Evolutionary conservation across 208 protist genomes (phyloP).

Genomic region (Herpetomonas samuelpessoai): DNA sequence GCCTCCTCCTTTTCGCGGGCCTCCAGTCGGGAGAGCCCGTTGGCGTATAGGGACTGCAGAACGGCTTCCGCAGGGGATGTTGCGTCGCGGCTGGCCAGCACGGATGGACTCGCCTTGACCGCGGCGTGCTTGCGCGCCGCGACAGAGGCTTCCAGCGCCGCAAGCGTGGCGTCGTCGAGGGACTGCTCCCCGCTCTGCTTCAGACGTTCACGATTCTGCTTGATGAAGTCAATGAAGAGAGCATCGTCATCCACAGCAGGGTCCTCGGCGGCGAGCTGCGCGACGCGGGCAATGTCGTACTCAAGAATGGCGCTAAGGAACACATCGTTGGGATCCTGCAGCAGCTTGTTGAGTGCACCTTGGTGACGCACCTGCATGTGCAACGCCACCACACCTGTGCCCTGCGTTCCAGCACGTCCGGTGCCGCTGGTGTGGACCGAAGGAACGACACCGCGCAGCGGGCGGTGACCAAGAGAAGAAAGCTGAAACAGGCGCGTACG

Average conservation of each 20-base stretch:
- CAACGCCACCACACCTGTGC: too few relatives aligned
- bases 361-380: constrained; percentile 18
- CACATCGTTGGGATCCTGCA: constrained; percentile 45
- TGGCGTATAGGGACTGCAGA: constrained; percentile 37
- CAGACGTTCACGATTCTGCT: too few relatives aligned
- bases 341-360: constrained; percentile 42
- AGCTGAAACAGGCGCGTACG: too few relatives aligned
- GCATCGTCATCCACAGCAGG: constrained; percentile 13
- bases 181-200: too few relatives aligned
- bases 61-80: constrained; percentile 14
- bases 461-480: too few relatives aligned
- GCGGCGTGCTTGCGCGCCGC: neutral
- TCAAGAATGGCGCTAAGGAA: constrained; percentile 49
- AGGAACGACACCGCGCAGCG: too few relatives aligned
- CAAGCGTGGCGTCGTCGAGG: neutral
- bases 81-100: constrained; percentile 9
- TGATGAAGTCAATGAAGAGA: neutral
- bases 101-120: constrained; percentile 2
- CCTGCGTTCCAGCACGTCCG: too few relatives aligned
- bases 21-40: constrained; percentile 14
- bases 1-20: constrained; percentile 13
- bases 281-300: constrained; percentile 48
- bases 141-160: too few relatives aligned
- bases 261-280: constrained; percentile 11
- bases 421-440: too few relatives aligned